Evolutionary conservation across 2,329 filamentous ascomycete genomes (phyloP).

Genomic region (Alternaria triticimaculans): DNA sequence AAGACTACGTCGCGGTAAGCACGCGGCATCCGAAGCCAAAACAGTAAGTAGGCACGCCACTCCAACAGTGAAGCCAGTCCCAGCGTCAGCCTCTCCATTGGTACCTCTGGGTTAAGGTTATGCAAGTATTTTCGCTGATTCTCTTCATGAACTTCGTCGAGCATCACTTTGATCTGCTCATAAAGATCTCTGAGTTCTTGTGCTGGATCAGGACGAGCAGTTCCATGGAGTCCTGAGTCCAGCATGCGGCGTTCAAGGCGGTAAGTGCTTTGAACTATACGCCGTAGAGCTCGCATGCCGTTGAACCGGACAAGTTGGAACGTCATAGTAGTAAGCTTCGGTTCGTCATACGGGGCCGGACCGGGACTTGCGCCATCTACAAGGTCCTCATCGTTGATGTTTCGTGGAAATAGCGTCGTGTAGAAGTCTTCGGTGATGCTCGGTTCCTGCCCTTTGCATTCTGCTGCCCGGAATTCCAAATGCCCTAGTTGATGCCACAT

Average conservation of each 20-base stretch:
- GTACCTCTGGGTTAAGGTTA: conserved; percentile 39
- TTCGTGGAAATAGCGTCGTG: conserved; percentile 46
- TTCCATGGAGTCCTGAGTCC: conserved; percentile 43
- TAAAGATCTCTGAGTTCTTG: conserved; percentile 44
- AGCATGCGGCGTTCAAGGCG: conserved; percentile 46
- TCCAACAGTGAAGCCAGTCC: conserved; percentile 43
- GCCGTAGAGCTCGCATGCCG: conserved; percentile 43
- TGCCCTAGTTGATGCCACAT: conserved; percentile 49
- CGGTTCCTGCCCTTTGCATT: conserved; percentile 50
- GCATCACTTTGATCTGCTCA: conserved; percentile 46
- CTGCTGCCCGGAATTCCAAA: conserved; percentile 47
- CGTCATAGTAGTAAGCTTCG: conserved; percentile 43
- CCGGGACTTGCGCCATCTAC: conserved; percentile 45
- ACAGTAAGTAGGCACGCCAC: conserved; percentile 48
- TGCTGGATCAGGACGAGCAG: conserved; percentile 42
- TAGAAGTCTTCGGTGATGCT: conserved; percentile 48
- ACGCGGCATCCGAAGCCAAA: conserved; percentile 49
- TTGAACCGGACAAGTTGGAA: conserved; percentile 46
- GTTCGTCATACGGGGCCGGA: conserved; percentile 39
- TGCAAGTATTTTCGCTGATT: conserved; percentile 42
- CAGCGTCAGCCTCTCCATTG: conserved; percentile 41
- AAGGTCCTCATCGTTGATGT: conserved; percentile 49
- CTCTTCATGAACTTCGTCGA: conserved; percentile 44
- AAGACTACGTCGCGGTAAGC: conserved; percentile 47
- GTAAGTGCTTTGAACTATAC: conserved; percentile 48